phyloP scores from a whole-genome alignment of 2,329 filamentous ascomycete species.

The Arthrobotrys megalospora region DNA sequence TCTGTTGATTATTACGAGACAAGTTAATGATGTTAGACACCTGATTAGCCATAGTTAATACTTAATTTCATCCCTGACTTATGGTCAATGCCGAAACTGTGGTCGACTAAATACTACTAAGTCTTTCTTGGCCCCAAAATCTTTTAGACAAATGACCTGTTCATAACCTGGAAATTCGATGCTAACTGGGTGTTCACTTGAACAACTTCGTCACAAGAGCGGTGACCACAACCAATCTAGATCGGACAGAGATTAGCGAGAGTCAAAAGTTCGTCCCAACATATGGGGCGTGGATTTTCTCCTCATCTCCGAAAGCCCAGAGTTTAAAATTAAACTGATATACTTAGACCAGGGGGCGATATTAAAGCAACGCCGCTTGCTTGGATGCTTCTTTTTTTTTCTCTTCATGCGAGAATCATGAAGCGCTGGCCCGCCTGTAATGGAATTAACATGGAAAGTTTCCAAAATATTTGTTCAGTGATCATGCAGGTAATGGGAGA shows the following conservation, averaged over 20 bases:
- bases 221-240: constrained; percentile 30
- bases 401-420: neutral
- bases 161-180: neutral
- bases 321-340: constrained; percentile 24
- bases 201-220: constrained; percentile 10
- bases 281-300: neutral
- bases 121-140: neutral
- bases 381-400: neutral
- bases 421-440: constrained; percentile 4
- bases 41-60: neutral
- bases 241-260: constrained; percentile 40
- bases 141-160: constrained; percentile 9
- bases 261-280: constrained; percentile 21
- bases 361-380: constrained; percentile 2
- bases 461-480: constrained; percentile 2
- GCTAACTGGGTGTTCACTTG: constrained; percentile 5
- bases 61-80: constrained; percentile 6
- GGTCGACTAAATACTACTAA: too few relatives aligned
- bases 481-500: constrained; percentile 16
- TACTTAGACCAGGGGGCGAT: constrained; percentile 1
- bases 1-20: neutral
- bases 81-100: neutral
- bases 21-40: neutral
- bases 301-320: constrained; percentile 14
- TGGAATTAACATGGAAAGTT: neutral